Percentiles rank a stretch among this genome's conserved stretches.
These are phyloP conservation scores for Plantago coronopus DNA, from an alignment of 305 asterid genomes.

Conservation along the genomic window DNA sequence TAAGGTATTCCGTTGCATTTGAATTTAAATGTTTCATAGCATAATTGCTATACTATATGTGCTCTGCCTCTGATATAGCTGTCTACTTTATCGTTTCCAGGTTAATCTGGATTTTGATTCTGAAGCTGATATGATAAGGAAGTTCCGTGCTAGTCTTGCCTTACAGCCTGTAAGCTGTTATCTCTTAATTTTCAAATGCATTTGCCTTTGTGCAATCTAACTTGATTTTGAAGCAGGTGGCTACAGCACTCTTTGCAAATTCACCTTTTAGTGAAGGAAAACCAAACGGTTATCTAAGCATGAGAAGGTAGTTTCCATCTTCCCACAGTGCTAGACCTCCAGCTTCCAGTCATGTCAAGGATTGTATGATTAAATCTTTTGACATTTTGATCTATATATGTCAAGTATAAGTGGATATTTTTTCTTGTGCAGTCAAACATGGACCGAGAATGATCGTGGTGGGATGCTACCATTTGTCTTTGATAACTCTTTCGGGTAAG, in stretches of 20 bases:
- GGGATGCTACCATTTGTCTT: conserved; percentile 98
- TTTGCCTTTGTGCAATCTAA: conserved; percentile 24
- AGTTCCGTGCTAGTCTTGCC: conserved; percentile 59
- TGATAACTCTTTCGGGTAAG: conserved; percentile 84
- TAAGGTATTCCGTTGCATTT: background rate
- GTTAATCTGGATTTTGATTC: conserved; percentile 91
- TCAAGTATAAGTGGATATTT: background rate
- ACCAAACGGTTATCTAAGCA: conserved; percentile 76
- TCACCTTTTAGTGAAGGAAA: conserved; percentile 35
- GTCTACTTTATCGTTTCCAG: conserved; percentile 37
- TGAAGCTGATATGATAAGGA: conserved; percentile 69
- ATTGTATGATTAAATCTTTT: conserved; percentile 17
- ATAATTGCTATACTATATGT: background rate
- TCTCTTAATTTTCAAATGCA: conserved; percentile 12
- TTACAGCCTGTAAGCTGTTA: conserved; percentile 56
- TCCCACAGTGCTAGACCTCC: background rate
- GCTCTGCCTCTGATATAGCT: conserved; percentile 1
- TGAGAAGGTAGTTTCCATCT: conserved; percentile 65
- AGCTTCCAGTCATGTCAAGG: conserved; percentile 12
- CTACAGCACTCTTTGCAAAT: conserved; percentile 87
- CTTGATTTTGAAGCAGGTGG: conserved; percentile 52
- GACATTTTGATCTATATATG: conserved; percentile 20
- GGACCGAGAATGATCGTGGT: conserved; percentile 82
- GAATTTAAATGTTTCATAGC: background rate
- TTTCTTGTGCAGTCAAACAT: conserved; percentile 62